Evolutionary conservation across 164 flowering plant genomes (phyloP).

Genomic region (Vitis rotundifolia): DNA sequence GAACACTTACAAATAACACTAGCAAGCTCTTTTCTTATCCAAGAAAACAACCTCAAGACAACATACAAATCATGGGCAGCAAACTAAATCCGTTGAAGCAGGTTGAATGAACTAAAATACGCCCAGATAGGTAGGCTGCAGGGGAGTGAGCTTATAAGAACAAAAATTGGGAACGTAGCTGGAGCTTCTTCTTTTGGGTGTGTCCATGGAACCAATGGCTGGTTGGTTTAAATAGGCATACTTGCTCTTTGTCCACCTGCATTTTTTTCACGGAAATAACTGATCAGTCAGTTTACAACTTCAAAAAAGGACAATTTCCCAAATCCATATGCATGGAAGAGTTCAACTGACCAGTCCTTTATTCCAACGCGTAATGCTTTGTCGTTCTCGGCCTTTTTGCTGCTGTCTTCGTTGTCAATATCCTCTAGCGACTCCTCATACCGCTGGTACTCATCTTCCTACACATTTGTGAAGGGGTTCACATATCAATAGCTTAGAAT

Average conservation of each 20-base stretch:
- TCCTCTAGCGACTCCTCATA: constrained; percentile 54
- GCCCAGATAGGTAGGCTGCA: constrained; percentile 31
- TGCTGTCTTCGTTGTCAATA: constrained; percentile 8
- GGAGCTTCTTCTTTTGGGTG: constrained; percentile 32
- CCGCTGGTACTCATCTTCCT: constrained; percentile 63
- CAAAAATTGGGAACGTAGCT: constrained; percentile 42
- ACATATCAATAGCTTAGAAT: no score
- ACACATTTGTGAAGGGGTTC: background rate
- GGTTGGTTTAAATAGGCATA: constrained; percentile 69
- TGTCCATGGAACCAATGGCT: constrained; percentile 38
- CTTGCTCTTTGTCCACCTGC: constrained; percentile 94
- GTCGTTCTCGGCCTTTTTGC: constrained; percentile 8
- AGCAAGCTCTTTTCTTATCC: no score
- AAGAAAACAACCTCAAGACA: no score
- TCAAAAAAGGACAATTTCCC: no score
- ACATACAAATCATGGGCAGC: no score
- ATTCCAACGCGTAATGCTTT: constrained; percentile 63
- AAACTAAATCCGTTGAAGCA: background rate
- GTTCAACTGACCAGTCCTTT: constrained; percentile 62
- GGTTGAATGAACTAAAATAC: constrained; percentile 34
- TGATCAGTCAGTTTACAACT: no score
- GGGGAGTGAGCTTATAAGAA: constrained; percentile 32
- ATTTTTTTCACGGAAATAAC: background rate
- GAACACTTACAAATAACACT: no score
- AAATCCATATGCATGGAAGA: background rate